phyloP scores from a whole-genome alignment of 1,139 yeast species.

The Candida albicans region DNA sequence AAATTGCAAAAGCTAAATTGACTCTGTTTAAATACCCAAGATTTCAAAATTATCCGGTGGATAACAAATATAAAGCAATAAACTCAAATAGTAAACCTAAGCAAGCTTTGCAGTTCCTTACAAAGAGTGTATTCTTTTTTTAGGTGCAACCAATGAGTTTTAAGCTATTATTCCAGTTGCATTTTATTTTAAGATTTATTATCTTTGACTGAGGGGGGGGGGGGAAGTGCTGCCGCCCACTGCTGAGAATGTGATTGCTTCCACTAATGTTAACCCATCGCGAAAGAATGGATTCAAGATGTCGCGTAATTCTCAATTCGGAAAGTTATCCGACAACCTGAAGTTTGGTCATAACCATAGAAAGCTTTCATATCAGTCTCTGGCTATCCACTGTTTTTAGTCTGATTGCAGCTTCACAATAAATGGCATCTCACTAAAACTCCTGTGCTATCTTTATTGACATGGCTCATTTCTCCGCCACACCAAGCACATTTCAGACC shows the following conservation, averaged over 20 bases:
- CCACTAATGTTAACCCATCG: conserved; percentile 14
- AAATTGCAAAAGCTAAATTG: neutral
- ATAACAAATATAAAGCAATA: too few species aligned
- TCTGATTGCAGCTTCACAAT: too few species aligned
- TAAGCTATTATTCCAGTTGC: neutral
- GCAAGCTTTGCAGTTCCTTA: neutral
- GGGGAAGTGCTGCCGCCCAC: too few species aligned
- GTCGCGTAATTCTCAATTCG: conserved; percentile 7
- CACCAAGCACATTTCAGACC: too few species aligned
- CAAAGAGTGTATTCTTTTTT: neutral
- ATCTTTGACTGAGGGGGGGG: neutral
- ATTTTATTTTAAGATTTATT: neutral
- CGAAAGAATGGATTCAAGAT: conserved; percentile 5
- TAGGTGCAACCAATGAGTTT: neutral
- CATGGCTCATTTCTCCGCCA: too few species aligned
- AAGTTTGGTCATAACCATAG: neutral
- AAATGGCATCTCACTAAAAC: too few species aligned
- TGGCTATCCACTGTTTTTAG: neutral
- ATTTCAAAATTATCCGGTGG: neutral
- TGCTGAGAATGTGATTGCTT: neutral
- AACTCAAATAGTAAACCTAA: neutral
- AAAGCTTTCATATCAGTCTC: neutral
- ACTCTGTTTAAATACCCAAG: neutral
- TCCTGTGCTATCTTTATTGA: too few species aligned
- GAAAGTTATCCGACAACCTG: conserved; percentile 8